Evolutionary conservation across 371 early-diverging fungal species (phyloP), one percentile per base, ranked within the genome.

Genomic region (Syncephalis plumigaleata): DNA sequence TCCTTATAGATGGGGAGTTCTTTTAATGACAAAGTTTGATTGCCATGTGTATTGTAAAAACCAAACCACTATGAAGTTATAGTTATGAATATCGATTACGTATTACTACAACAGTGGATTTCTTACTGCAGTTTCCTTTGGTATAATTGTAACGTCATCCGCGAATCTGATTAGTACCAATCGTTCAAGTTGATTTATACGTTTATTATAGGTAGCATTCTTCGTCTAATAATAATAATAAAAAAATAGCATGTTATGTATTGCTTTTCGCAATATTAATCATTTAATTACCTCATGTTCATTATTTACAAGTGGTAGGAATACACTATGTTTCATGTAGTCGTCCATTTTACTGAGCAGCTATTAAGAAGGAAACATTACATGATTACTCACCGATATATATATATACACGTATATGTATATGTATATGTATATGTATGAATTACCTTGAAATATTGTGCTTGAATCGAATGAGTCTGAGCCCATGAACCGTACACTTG

Each of bases 21-120:
- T 26, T 68, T 58, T 38, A 87, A 46, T 0, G 70, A 65, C 18
- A 81, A 44, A n/a, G 68, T 49, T 0, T 59, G 56, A 16, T 55
- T 49, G 3, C 68, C 72, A 4, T 70, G 51, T 9, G 66, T 65
- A 43, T 75, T 66, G 18, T 73, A 64, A 45, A 68, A 73, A 51
- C 75, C 81, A 55, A 88, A 88, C 84, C 87, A 87, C 68, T 84
- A n/a, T n/a, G n/a, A n/a, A n/a, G n/a, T n/a, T n/a, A n/a, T n/a
- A 65, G 38, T 54, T 52, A 9, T n/a, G 24, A 40, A 39, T 26
- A 2, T 49, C 27, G 16, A 20, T 37, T 44, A 39, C 26, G 37
- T 39, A 39, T 27, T 45, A 40, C 21, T 20, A 37, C 23, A 38
- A 37, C 11, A 4, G 31, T 31, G 23, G 38, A 18, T 42, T 27